Evolutionary conservation across 768 basidiomycete genomes (phyloP), one percentile per base, ranked within the genome.

Genomic region (Pisolithus microcarpus): DNA sequence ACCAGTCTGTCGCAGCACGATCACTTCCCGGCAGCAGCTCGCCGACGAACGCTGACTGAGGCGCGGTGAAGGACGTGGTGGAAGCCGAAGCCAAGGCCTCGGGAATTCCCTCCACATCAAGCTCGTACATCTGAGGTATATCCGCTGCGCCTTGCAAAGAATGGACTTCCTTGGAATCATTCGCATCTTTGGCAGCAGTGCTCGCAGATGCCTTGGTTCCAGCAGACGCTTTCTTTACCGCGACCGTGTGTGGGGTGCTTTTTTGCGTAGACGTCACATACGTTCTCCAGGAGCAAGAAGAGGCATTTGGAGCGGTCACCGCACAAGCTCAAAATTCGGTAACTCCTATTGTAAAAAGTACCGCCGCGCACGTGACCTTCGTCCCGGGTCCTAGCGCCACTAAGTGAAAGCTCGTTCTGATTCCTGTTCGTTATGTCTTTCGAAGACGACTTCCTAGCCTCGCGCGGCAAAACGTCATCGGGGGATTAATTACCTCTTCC

Each of bases 1-100:
- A 88, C 94, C 94, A 97, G 66, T 97, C 89, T 1, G 78, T 86
- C 40, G 52, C 48, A 19, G 44, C 43, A 34, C n/a, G 36, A 26
- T 67, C 58, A 7, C 52, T 50, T 40, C 54, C 63, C 18, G 61
- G 54, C 6, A 52, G 46, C 7, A 66, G 57, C 36, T 66, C 66
- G 5, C 67, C 65, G 2, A 65, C 54, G 23, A 66, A 68, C 9
- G 62, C 58, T 37, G 30, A 48, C 52, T 62, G 64, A 23, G 58
- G 52, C 2, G 43, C n/a, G 2, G 51, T 50, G 1, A 47, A 21
- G n/a, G 60, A 57, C 10, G 54, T 34, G 23, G 63, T 39, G 16
- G 56, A 56, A 19, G 56, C 47, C 6, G 43, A 26, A 16, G 43
- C 26, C 28, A 46, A 34, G 8, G 11, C 49, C 21, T 61, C 66